Percentiles rank a stretch among this genome's conserved stretches.
Evolutionary conservation across 495 filamentous ascomycete genomes (phyloP).

Genomic region (Aspergillus nanangensis): DNA sequence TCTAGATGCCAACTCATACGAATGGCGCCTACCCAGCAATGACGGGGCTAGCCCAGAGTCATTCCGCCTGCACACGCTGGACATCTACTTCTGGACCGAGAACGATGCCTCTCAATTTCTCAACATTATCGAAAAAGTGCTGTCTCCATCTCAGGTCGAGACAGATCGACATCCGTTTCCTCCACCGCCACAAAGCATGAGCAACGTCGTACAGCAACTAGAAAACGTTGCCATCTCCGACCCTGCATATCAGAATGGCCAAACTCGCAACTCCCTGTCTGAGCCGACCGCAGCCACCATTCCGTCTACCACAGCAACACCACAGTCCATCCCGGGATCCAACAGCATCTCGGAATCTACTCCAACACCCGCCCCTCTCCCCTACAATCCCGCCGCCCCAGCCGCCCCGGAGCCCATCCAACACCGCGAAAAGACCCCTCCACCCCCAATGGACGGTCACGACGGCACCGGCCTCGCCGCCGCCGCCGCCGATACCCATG

Average conservation of each 20-base stretch:
- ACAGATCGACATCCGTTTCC: conserved; percentile 42
- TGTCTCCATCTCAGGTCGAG: conserved; percentile 55
- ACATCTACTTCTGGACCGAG: conserved; percentile 85
- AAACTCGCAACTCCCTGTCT: conserved; percentile 43
- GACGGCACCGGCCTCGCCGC: conserved; percentile 66
- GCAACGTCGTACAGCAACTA: conserved; percentile 77
- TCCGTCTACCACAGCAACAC: not conserved
- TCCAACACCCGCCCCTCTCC: conserved; percentile 60
- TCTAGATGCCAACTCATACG: conserved; percentile 42
- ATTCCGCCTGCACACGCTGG: conserved; percentile 74
- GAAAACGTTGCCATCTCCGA: conserved; percentile 74
- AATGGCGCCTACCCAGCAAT: conserved; percentile 76
- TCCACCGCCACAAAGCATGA: conserved; percentile 56
- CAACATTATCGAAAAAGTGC: conserved; percentile 55
- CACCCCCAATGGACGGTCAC: conserved; percentile 67
- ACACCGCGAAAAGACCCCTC: conserved; percentile 86
- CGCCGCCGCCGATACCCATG: conserved; percentile 59
- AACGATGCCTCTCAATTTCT: conserved; percentile 73
- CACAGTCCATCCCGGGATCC: conserved; percentile 1
- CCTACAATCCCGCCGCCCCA: conserved; percentile 89
- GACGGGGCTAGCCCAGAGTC: conserved; percentile 68
- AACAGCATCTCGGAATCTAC: conserved; percentile 9
- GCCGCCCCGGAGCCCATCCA: conserved; percentile 77
- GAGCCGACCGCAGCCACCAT: conserved; percentile 19
- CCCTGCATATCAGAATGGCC: conserved; percentile 52